Base-by-base conservation (phyloP, 2,329 filamentous ascomycete species). In the Cladophialophora psammophila region DNA sequence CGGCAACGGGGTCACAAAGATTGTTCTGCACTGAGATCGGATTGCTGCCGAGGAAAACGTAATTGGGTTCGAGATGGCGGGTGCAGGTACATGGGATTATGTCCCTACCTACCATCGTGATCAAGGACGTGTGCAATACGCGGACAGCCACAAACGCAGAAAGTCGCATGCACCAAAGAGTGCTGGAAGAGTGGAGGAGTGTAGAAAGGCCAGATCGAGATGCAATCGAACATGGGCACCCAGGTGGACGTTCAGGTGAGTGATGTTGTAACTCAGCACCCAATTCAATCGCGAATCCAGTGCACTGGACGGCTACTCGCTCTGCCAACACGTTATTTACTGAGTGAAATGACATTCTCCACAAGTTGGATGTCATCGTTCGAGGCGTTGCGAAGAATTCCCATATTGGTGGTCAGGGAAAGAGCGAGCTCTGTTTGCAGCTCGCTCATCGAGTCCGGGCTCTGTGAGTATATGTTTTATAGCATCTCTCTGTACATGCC, bases 1-100 rank as follows among this genome's bases (percentile, higher is more conserved):
- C 1, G 78, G 76, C 12, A 77, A 82, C 58, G 75, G 73, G 1
- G 78, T 83, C 0, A 79, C 83, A 65, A 81, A 79, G 53, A 77
- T 76, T n/a, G 78, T 76, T 1, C 56, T 71, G 13, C 66, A 77
- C n/a, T 75, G 81, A 12, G 81, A 83, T 56, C 15, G 31, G 0
- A 72, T 81, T 18, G 75, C 78, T 3, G 53, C 63, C 6, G n/a
- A 66, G n/a, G 52, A 70, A 15, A 62, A 68, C 12, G 40, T 74
- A 31, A 69, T 74, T 38, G 72, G 69, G 6, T 73, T 73, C 54
- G 72, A 74, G 55, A 74, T 73, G 71, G 70, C 71, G 34, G 68
- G 67, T 52, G 66, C 69, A 42, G 72, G 72, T 3, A 64, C 65
- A 5, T 74, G 72, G 72, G 66, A 72, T 50, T 58, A 36, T 7